Percentiles rank a stretch among this genome's conserved stretches.
phyloP scores from a whole-genome alignment of 2,329 filamentous ascomycete genomes.

The Tolypocladium inflatum region DNA sequence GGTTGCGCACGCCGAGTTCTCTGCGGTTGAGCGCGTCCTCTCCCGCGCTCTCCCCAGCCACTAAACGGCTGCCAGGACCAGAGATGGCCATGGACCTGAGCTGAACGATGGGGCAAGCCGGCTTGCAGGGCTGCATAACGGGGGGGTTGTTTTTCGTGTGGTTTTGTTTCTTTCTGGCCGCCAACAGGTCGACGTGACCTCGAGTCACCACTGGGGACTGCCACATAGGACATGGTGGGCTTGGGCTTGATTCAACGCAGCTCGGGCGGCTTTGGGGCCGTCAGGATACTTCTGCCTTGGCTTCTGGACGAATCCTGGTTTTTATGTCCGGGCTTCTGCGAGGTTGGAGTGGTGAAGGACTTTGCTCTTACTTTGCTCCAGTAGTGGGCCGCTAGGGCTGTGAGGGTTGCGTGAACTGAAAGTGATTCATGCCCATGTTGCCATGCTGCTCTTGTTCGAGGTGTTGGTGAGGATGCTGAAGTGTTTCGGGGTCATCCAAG shows the following conservation, averaged over 20 bases:
- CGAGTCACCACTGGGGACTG: too few relatives aligned
- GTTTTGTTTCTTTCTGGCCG: neutral
- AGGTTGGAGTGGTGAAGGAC: neutral
- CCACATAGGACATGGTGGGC: neutral
- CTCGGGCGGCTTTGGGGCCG: neutral
- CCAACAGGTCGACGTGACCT: too few relatives aligned
- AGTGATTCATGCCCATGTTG: neutral
- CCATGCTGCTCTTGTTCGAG: neutral
- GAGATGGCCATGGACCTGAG: neutral
- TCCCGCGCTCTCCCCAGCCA: conserved; percentile 24
- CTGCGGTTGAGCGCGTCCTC: conserved; percentile 39
- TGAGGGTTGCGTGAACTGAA: neutral
- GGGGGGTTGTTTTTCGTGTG: neutral
- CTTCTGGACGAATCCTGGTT: neutral
- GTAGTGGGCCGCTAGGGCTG: neutral
- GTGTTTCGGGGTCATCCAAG: neutral
- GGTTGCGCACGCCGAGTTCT: conserved; percentile 36
- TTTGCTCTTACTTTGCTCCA: neutral
- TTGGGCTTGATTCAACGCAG: neutral
- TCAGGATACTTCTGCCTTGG: neutral
- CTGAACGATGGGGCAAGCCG: neutral
- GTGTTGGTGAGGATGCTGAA: neutral
- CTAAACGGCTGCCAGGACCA: neutral
- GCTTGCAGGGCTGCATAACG: neutral
- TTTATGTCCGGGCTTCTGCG: neutral